phyloP scores from a whole-genome alignment of 2,329 filamentous ascomycete species.

The Fusarium pseudoanthophilum region DNA sequence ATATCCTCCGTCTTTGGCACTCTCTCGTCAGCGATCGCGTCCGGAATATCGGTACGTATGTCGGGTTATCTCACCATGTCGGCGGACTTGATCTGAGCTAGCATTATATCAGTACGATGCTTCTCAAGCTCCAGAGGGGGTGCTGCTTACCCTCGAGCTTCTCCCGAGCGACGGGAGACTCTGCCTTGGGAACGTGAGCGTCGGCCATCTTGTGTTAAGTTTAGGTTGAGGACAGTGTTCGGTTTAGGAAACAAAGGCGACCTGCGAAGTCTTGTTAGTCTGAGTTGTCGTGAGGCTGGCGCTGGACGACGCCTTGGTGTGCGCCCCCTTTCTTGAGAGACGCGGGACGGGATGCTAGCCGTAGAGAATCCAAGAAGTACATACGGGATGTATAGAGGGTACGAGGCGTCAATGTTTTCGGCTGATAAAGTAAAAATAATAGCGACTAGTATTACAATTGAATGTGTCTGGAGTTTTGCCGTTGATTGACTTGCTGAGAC shows the following conservation, averaged over 20 bases:
- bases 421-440: conserved; percentile 2
- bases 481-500: conserved; percentile 8
- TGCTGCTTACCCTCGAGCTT: conserved; percentile 76
- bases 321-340: conserved; percentile 25
- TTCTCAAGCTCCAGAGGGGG: background rate
- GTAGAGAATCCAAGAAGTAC: conserved; percentile 16
- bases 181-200: conserved; percentile 48
- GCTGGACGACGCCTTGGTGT: conserved; percentile 27
- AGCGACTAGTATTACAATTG: conserved; percentile 13
- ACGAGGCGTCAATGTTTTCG: conserved; percentile 25
- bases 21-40: conserved; percentile 46
- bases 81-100: conserved; percentile 96
- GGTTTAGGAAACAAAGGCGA: conserved; percentile 26
- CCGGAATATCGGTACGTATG: conserved; percentile 14
- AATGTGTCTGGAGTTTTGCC: conserved; percentile 16
- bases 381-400: conserved; percentile 12
- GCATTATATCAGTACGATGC: conserved; percentile 30
- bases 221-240: conserved; percentile 14
- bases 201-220: conserved; percentile 51
- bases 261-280: conserved; percentile 17
- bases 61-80: conserved; percentile 81
- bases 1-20: conserved; percentile 86
- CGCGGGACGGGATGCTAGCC: conserved; percentile 16
- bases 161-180: conserved; percentile 67
- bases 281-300: conserved; percentile 29